Percentiles rank a stretch among this genome's conserved stretches.
phyloP scores from a whole-genome alignment of 768 basidiomycete species.

The Wakefieldia striispora region DNA sequence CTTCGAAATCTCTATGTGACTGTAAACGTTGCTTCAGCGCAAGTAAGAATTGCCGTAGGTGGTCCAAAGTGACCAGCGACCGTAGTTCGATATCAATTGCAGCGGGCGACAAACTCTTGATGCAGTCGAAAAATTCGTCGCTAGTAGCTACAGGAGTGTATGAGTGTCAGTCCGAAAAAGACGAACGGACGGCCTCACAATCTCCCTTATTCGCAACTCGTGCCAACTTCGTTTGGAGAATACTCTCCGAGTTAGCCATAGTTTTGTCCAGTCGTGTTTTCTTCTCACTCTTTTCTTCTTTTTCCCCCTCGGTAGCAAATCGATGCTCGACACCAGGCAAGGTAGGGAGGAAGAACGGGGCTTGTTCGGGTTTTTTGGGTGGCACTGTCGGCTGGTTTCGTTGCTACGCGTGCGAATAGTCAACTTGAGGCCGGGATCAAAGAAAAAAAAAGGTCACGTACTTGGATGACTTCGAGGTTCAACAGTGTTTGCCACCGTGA shows the following conservation, averaged over 20 bases:
- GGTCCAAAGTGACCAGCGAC: slow-evolving; percentile 63
- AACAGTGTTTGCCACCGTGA: slow-evolving; percentile 96
- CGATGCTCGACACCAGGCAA: slow-evolving; percentile 83
- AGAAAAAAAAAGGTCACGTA: slow-evolving; percentile 31
- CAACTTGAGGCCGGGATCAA: neutral
- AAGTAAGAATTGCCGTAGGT: slow-evolving; percentile 65
- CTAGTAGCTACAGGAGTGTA: slow-evolving; percentile 42
- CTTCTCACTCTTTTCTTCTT: slow-evolving; percentile 38
- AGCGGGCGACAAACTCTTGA: slow-evolving; percentile 86
- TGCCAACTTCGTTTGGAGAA: slow-evolving; percentile 65
- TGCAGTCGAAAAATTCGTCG: slow-evolving; percentile 78
- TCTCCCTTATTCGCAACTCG: slow-evolving; percentile 55
- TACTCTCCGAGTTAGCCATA: slow-evolving; percentile 54
- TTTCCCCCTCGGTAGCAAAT: slow-evolving; percentile 58
- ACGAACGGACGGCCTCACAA: slow-evolving; percentile 52
- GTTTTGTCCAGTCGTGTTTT: slow-evolving; percentile 53
- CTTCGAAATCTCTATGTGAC: slow-evolving; percentile 91
- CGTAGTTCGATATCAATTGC: slow-evolving; percentile 90
- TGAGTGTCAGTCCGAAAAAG: slow-evolving; percentile 5
- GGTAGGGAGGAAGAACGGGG: slow-evolving; percentile 96
- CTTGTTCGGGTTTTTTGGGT: slow-evolving; percentile 91
- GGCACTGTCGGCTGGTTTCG: slow-evolving; percentile 96
- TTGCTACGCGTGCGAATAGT: slow-evolving; percentile 47
- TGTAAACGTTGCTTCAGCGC: slow-evolving; percentile 70
- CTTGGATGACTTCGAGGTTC: slow-evolving; percentile 92